Conservation (phyloP, 2,329 filamentous ascomycete species). For the Aspergillus udagawae region DNA sequence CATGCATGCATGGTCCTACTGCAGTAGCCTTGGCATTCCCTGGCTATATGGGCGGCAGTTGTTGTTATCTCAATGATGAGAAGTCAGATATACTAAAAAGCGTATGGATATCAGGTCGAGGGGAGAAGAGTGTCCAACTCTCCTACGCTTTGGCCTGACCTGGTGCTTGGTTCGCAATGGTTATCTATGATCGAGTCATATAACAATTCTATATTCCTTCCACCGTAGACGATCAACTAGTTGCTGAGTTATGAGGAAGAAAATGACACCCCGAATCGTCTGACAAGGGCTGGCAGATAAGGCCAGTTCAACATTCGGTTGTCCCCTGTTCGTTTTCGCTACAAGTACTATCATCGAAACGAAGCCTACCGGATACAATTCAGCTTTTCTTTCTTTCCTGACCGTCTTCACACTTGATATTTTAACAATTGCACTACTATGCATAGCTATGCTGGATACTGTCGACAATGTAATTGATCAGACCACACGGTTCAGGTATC, state of each 20-base stretch:
- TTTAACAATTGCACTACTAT: background rate
- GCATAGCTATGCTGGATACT: slow-evolving; percentile 30
- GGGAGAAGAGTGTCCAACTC: no score
- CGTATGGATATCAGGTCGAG: no score
- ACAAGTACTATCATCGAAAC: background rate
- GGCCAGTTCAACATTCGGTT: no score
- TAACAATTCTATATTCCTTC: no score
- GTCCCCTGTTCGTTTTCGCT: background rate
- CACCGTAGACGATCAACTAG: no score
- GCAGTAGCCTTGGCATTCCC: background rate
- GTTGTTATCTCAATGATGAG: no score
- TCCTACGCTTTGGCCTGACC: no score
- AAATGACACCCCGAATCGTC: no score
- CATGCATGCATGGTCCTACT: background rate
- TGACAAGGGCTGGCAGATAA: no score
- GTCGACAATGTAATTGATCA: slow-evolving; percentile 3
- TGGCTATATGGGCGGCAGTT: background rate
- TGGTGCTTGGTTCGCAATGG: background rate
- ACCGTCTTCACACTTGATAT: background rate
- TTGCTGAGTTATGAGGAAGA: no score
- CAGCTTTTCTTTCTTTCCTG: background rate
- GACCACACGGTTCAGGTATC: slow-evolving; percentile 5
- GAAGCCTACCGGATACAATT: background rate
- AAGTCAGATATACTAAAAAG: no score
- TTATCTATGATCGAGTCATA: background rate